Evolutionary conservation across 139 green algal species (phyloP).

Genomic region (Dunaliella sp.): DNA sequence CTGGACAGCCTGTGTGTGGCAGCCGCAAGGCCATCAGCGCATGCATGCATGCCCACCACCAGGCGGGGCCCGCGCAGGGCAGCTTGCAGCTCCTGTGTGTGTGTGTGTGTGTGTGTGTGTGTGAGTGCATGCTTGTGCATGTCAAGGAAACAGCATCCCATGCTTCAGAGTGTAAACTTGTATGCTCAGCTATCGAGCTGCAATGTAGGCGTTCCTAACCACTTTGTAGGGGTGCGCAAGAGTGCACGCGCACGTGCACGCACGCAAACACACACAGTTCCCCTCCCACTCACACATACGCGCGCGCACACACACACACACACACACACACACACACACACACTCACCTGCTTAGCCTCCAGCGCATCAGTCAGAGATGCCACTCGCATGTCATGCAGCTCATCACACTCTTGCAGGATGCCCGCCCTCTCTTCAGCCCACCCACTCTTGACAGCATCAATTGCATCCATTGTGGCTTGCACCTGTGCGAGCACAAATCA

Average conservation of each 20-base stretch:
- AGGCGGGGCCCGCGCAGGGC: neutral
- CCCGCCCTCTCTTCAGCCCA: neutral
- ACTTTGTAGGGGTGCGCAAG: too few species aligned
- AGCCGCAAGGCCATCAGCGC: neutral
- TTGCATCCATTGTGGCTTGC: neutral
- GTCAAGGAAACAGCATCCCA: too few species aligned
- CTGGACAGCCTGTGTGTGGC: neutral
- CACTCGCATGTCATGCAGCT: slow-evolving; percentile 6
- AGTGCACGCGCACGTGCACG: too few species aligned
- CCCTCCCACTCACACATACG: too few species aligned
- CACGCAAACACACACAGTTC: too few species aligned
- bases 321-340: too few species aligned
- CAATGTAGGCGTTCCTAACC: too few species aligned
- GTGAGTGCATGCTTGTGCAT: neutral
- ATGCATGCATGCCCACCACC: neutral
- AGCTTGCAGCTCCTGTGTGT: neutral
- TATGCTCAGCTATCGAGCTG: too few species aligned
- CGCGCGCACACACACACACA: too few species aligned
- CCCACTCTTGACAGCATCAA: neutral
- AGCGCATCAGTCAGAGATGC: neutral
- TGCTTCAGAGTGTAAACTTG: too few species aligned
- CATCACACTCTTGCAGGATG: slow-evolving; percentile 10
- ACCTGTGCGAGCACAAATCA: too few species aligned
- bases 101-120: neutral
- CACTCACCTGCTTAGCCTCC: neutral